Evolutionary conservation across 2,329 filamentous ascomycete species (phyloP), one percentile per base, ranked within the genome.

Genomic region (Colletotrichum lupini): DNA sequence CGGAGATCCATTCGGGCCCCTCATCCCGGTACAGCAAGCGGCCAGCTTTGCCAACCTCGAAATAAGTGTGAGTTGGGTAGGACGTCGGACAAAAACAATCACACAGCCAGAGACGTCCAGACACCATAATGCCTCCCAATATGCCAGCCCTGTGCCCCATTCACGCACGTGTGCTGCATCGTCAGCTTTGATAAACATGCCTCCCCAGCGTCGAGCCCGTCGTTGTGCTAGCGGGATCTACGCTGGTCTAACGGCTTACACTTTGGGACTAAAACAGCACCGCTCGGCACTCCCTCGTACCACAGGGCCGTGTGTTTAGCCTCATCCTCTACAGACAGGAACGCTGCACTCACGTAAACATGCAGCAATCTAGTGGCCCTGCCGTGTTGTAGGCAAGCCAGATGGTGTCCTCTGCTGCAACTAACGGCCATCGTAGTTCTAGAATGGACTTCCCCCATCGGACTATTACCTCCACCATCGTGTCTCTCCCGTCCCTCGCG

Each of bases 391-490:
- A 22, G 14, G 49, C 55, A 60, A 26, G 16, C 60, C 55, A 68
- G 46, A 70, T 69, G 46, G 35, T 59, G 56, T 30, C 55, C 42
- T 70, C 61, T 66, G 68, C 61, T 60, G 61, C 61, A 55, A 52
- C 68, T 60, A 59, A 70, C 61, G 68, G 68, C 55, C 71, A 70
- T 66, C 56, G 49, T 35, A 71, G 52, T 73, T 66, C 67, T 70
- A 73, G 28, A 73, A 70, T 73, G 71, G 71, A 73, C 71, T 73
- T 73, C 59, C 71, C 70, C 71, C 71, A 73, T 73, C 71, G 71
- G 71, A 73, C 71, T 61, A 12, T 30, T 42, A 35, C 60, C 32
- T 30, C 63, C 35, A 30, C 14, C 30, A 56, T 56, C 57, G 26
- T 59, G 35, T 68, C 65, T 72, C 58, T 68, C 52, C 42, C 19